Conservation (phyloP, 2,329 filamentous ascomycete species). For the Trichoderma aggressivum region DNA sequence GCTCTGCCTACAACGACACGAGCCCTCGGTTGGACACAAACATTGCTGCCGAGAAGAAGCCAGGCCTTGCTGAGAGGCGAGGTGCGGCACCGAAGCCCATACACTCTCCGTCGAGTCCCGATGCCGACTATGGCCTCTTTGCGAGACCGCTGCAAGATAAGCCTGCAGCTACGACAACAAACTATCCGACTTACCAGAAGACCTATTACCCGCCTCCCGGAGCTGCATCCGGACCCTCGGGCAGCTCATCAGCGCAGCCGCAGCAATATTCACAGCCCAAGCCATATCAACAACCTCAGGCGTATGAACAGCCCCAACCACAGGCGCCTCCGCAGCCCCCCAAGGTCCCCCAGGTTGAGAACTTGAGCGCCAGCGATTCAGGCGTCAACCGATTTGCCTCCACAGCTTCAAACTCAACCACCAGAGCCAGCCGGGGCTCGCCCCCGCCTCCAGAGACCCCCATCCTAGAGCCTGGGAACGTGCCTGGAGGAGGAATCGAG, state of each 20-base stretch:
- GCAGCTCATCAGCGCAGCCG: slow-evolving; percentile 26
- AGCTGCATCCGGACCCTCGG: slow-evolving; percentile 32
- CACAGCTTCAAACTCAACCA: slow-evolving; percentile 90
- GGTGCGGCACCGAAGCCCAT: slow-evolving; percentile 79
- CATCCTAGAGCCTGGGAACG: slow-evolving; percentile 65
- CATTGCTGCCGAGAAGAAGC: slow-evolving; percentile 53
- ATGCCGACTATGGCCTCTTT: slow-evolving; percentile 75
- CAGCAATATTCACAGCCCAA: slow-evolving; percentile 8
- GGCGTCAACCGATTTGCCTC: slow-evolving; percentile 65
- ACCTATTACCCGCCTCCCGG: slow-evolving; percentile 60
- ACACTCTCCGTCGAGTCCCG: slow-evolving; percentile 76
- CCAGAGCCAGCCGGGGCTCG: slow-evolving; percentile 84
- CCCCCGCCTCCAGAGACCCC: slow-evolving; percentile 94
- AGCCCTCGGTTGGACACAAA: slow-evolving; percentile 53
- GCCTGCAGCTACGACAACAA: slow-evolving; percentile 36
- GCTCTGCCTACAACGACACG: slow-evolving; percentile 47
- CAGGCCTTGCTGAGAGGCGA: slow-evolving; percentile 74
- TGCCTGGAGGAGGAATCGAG: slow-evolving; percentile 80
- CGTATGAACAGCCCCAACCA: slow-evolving; percentile 4
- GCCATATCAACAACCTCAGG: slow-evolving; percentile 14
- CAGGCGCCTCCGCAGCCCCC: slow-evolving; percentile 13
- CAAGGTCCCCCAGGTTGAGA: slow-evolving; percentile 24
- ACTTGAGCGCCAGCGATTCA: slow-evolving; percentile 38
- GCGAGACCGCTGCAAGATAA: slow-evolving; percentile 57
- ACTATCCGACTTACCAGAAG: slow-evolving; percentile 50